Evolutionary conservation across 805 yeast genomes (phyloP).

Genomic region (Jamesozyma jinghongensis): DNA sequence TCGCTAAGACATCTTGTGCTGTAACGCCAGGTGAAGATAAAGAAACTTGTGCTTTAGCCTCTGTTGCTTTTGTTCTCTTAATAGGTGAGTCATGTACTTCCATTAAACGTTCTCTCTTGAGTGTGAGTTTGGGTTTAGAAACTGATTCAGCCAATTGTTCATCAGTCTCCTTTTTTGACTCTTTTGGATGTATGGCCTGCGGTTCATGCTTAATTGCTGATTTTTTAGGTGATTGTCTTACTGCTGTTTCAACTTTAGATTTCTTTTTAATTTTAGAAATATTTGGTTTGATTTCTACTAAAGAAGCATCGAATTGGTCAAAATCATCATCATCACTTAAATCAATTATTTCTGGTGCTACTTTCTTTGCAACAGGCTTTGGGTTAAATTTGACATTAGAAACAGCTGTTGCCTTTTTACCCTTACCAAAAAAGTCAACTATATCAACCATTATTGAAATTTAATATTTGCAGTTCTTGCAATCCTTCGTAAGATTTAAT

Average conservation of each 20-base stretch:
- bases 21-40: conserved; percentile 5
- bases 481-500: no score
- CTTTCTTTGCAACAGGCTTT: conserved; percentile 6
- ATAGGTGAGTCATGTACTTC: neutral
- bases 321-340: conserved; percentile 27
- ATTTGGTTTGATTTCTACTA: conserved; percentile 1
- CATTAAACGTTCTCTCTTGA: neutral
- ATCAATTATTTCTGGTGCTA: conserved; percentile 19
- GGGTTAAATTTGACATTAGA: conserved; percentile 2
- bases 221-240: no score
- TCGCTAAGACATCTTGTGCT: conserved; percentile 34
- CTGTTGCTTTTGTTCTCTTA: neutral
- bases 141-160: neutral
- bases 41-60: neutral
- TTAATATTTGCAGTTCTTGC: no score
- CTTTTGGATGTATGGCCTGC: no score
- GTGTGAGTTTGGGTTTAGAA: neutral
- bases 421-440: conserved; percentile 32
- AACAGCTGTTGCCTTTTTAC: conserved; percentile 3
- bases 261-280: neutral
- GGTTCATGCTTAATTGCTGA: no score
- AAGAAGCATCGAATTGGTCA: conserved; percentile 4
- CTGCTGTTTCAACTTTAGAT: neutral
- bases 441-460: conserved; percentile 19
- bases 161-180: neutral